Evolutionary conservation across 371 early-diverging fungal genomes (phyloP), one percentile per base, ranked within the genome.

Genomic region (Circinella minor): DNA sequence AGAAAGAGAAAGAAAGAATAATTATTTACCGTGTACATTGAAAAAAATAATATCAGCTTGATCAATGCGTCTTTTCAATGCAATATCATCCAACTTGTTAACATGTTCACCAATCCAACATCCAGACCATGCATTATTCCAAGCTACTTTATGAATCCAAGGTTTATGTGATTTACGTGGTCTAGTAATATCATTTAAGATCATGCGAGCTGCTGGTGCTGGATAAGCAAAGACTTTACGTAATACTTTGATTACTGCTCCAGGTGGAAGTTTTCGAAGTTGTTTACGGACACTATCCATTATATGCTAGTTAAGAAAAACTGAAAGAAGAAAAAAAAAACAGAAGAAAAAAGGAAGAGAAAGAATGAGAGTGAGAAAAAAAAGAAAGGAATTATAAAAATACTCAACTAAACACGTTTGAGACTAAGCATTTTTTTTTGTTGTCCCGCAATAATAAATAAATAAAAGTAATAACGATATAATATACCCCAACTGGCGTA

Each of bases 21-120:
- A 5, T 51, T n/a, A 36, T 13, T 57, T 62, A 79, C 81, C 83
- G 55, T 81, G 83, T 0, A 83, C 81, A 46, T 83, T 77, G 59
- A 83, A 83, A 6, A 83, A 65, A 2, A 83, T 57, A 11, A 81
- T 70, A 55, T 79, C 78, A n/a, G 77, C 74, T 47, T 73, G 76
- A 34, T 76, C 68, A 27, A 79, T 75, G 46, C 77, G 63, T 61
- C 76, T 70, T 34, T 63, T 20, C 5, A 81, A 57, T 5, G 65
- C 72, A 3, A 48, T 68, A 38, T 70, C 65, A 59, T 76, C 73
- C 8, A 81, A 54, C 1, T 70, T 61, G 18, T 55, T 13, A 15
- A 83, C 67, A 17, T 81, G 65, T 60, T 81, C 78, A 13, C 81
- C 83, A 39, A 81, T 76, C 83, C 83, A 83, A 60, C 79, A 83